Evolutionary conservation across 176 grass and related monocot genomes (phyloP), one percentile per base, ranked within the genome.

Genomic region (Pontederia crassipes): DNA sequence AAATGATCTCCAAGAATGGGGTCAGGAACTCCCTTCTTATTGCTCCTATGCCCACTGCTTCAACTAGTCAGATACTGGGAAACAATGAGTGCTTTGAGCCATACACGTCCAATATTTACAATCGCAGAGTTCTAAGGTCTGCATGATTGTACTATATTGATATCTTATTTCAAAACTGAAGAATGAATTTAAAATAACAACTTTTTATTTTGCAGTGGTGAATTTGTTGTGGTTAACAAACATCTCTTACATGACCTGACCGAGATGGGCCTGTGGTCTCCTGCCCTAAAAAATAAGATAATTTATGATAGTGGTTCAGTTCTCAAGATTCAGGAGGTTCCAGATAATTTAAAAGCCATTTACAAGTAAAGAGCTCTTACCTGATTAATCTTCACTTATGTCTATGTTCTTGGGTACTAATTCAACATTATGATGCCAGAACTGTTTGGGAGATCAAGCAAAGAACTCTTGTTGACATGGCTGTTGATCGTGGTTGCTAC

Each of bases 361-460:
- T 98, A 98, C 65, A 98, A 92, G 94, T 98, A 88, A 64, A 81
- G 51, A 20, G 12, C 28, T 59, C 13, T 61, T 17, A 49, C 58
- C 48, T 12, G 13, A 14, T 55, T 47, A 46, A 35, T 4, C 0
- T 75, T n/a, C 60, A 32, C 0, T 26, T 57, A 10, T 59, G 15
- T 74, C 9, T 74, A 53, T 69, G 54, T 62, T 46, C 12, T 28
- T 67, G 15, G 11, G 53, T 79, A 49, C 8, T 75, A 60, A 17
- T 64, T n/a, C 14, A 35, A 9, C n/a, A 69, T 45, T 63, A 15
- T 61, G 78, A 24, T 52, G 8, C 48, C 68, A 98, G 94, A 73
- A 98, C 94, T 29, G 94, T 98, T 45, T 98, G 94, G 94, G 94
- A 98, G 82, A 98, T 98, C 20, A 98, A 98, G 79, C 94, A 98